Evolutionary conservation across 2,329 filamentous ascomycete genomes (phyloP), one percentile per base, ranked within the genome.

Genomic region (Gaeumannomyces tritici): DNA sequence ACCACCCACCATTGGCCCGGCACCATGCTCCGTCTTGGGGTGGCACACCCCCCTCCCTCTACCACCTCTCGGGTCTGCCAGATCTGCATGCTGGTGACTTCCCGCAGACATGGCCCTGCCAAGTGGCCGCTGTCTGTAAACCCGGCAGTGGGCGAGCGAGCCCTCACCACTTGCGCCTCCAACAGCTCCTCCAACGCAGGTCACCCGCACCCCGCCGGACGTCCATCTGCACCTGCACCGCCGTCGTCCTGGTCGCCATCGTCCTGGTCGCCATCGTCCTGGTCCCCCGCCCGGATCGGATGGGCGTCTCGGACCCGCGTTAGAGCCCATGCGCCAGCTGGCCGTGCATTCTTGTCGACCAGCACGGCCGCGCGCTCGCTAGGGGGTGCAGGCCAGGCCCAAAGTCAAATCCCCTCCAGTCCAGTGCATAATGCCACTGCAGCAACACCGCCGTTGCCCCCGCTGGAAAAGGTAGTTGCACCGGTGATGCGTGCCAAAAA

Each of bases 401-500:
- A 65, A 57, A 61, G 61, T 61, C 64, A 63, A 61, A 59, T 55
- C 28, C 42, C 27, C 64, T 61, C n/a, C 26, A 61, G 57, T 59
- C 51, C 61, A 28, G 28, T 21, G 24, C 27, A 18, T 29, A 60
- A 24, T 27, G 35, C 47, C 18, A 28, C 47, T 62, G 24, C 47
- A 57, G 35, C 35, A 15, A 15, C 11, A 15, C 13, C 35, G 35
- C 35, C 35, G 35, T 42, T 73, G 47, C 72, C 73, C 6, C 74
- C 79, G 64, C 70, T 79, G 26, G 68, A 72, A 58, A 74, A 76
- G 63, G 71, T 81, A 54, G 73, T 74, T 33, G 69, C 70, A 54
- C 71, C 77, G 21, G 77, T 80, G 35, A 73, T 77, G 64, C 76
- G 75, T 54, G 76, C 77, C 64, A 73, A 71, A 62, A 73, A 75